phyloP scores from a whole-genome alignment of 129 eudicot genomes.

The Flaveria robusta region DNA sequence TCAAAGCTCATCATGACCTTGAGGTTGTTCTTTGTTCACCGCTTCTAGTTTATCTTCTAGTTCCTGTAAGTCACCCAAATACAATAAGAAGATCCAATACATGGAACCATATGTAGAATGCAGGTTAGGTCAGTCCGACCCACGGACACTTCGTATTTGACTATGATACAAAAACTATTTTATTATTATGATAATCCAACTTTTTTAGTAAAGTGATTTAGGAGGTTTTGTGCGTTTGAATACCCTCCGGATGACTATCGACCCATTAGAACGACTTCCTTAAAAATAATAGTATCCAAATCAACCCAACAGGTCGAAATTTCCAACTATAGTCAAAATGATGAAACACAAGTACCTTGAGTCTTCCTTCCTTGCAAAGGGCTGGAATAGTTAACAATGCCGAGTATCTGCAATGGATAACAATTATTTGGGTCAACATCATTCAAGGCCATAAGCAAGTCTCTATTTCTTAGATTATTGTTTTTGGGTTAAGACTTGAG shows the following conservation, averaged over 20 bases:
- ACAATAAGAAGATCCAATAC: constrained; percentile 12
- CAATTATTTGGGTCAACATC: neutral
- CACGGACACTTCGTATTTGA: neutral
- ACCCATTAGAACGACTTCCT: neutral
- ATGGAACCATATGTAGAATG: neutral
- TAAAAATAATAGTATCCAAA: neutral
- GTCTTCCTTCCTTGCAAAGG: constrained; percentile 76
- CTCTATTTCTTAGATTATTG: neutral
- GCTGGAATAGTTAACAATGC: constrained; percentile 82
- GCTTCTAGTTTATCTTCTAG: constrained; percentile 76
- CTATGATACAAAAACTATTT: neutral
- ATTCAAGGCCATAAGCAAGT: neutral
- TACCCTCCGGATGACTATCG: neutral
- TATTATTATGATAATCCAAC: neutral
- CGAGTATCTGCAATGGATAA: constrained; percentile 56
- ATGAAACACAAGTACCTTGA: constrained; percentile 50
- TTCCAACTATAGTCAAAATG: neutral
- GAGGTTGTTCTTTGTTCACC: constrained; percentile 64
- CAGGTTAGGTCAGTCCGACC: neutral
- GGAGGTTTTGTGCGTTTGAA: neutral
- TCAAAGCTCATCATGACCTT: constrained; percentile 79
- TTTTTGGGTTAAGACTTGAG: too few relatives aligned
- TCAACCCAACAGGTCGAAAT: neutral
- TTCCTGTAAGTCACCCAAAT: constrained; percentile 49
- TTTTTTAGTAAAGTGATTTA: neutral